Percentiles rank a stretch among this genome's conserved stretches.
These are phyloP conservation scores for Trichoderma sp. DNA, from an alignment of 2,329 filamentous ascomycete genomes.

Conservation along the genomic window DNA sequence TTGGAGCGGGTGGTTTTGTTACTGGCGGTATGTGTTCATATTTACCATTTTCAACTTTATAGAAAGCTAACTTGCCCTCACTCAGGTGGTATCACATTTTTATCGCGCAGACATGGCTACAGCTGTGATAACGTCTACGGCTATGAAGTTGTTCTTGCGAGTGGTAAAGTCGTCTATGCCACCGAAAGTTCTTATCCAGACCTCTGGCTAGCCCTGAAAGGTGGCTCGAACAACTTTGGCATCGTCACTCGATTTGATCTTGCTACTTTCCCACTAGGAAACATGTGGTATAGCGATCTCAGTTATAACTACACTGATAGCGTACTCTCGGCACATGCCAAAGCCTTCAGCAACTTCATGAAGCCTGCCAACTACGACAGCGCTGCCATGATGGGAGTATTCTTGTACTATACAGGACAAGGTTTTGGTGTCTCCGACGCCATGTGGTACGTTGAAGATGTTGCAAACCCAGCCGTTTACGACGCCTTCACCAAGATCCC, in stretches of 20 bases:
- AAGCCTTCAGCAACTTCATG: slow-evolving; percentile 22
- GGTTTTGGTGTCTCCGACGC: slow-evolving; percentile 22
- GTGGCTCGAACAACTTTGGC: slow-evolving; percentile 45
- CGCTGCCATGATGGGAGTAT: slow-evolving; percentile 18
- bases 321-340: slow-evolving; percentile 10
- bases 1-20: slow-evolving; percentile 34
- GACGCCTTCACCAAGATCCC: slow-evolving; percentile 12
- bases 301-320: slow-evolving; percentile 21
- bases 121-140: slow-evolving; percentile 38
- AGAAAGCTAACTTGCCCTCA: slow-evolving; percentile 21
- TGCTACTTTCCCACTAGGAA: slow-evolving; percentile 20
- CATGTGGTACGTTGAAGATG: slow-evolving; percentile 5
- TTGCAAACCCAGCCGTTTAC: slow-evolving; percentile 5
- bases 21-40: slow-evolving; percentile 32
- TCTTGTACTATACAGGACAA: neutral
- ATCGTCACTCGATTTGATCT: slow-evolving; percentile 30
- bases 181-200: slow-evolving; percentile 34
- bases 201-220: slow-evolving; percentile 44
- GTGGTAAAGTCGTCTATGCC: slow-evolving; percentile 38
- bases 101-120: slow-evolving; percentile 40
- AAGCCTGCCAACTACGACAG: slow-evolving; percentile 22
- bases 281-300: slow-evolving; percentile 26
- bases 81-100: slow-evolving; percentile 18
- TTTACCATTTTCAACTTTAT: neutral
- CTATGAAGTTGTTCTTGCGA: slow-evolving; percentile 38